These are phyloP conservation scores for Kwoniella newhampshirensis DNA, from an alignment of 768 basidiomycete genomes.

Conservation along the genomic window DNA sequence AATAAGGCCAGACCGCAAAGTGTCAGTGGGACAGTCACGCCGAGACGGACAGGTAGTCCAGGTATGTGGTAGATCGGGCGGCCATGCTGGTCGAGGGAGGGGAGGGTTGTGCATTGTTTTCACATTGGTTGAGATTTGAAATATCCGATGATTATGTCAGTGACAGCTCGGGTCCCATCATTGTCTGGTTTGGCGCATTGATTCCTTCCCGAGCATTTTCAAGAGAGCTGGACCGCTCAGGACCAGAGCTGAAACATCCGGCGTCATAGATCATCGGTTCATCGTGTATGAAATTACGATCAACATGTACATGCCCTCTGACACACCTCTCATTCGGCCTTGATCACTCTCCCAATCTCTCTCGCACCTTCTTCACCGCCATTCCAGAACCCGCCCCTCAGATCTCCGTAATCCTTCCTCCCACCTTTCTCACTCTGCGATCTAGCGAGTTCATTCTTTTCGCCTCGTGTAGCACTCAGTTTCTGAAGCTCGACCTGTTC, in stretches of 20 bases:
- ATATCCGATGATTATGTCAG: no score
- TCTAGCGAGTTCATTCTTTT: neutral
- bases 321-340: conserved; percentile 45
- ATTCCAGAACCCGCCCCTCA: conserved; percentile 47
- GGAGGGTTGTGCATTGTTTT: no score
- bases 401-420: conserved; percentile 6
- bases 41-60: conserved; percentile 37
- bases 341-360: conserved; percentile 42
- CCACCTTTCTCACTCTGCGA: conserved; percentile 18
- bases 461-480: conserved; percentile 45
- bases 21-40: conserved; percentile 32
- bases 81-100: no score
- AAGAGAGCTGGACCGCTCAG: no score
- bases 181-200: no score
- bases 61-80: conserved; percentile 32
- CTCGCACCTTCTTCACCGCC: conserved; percentile 50
- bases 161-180: no score
- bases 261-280: no score
- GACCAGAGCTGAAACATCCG: no score
- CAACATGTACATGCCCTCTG: no score
- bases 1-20: conserved; percentile 25
- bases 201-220: no score
- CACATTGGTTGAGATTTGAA: no score
- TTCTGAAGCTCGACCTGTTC: conserved; percentile 66
- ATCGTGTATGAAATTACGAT: no score